Evolutionary conservation across 805 yeast species (phyloP).

Genomic region (Saturnispora mendoncae): DNA sequence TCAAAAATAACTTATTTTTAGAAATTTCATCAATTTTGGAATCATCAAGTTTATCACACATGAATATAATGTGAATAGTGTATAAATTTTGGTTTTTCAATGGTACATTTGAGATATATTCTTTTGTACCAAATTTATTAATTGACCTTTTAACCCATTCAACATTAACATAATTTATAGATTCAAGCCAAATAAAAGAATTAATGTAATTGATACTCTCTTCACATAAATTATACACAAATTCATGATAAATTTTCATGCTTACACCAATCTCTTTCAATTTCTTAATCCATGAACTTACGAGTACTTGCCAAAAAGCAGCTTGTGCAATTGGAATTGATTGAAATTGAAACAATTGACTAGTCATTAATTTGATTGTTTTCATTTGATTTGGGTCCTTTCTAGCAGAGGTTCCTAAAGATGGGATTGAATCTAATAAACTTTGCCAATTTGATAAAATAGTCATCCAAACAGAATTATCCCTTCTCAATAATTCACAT

Average conservation of each 20-base stretch:
- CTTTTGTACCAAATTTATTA: conserved; percentile 19
- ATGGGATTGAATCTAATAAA: neutral
- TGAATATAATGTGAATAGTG: conserved; percentile 39
- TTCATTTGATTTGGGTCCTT: neutral
- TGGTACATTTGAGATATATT: conserved; percentile 28
- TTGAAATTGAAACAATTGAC: neutral
- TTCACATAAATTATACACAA: conserved; percentile 5
- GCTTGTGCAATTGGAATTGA: neutral
- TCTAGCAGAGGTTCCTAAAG: neutral
- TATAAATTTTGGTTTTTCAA: conserved; percentile 36
- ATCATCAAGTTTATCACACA: conserved; percentile 23
- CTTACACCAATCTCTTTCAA: neutral
- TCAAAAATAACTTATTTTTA: conserved; percentile 33
- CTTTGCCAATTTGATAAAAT: conserved; percentile 5
- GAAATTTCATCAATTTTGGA: conserved; percentile 27
- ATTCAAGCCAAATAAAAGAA: conserved; percentile 8
- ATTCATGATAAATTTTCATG: neutral
- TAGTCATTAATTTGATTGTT: neutral
- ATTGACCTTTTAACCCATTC: conserved; percentile 5
- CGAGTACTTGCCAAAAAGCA: neutral
- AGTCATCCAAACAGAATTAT: neutral
- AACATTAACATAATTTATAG: neutral
- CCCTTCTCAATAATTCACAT: conserved; percentile 2
- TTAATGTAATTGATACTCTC: neutral
- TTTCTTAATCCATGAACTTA: conserved; percentile 2